Base-by-base conservation (phyloP, 1,284 basidiomycete species). In the Puccinia sorghi region DNA sequence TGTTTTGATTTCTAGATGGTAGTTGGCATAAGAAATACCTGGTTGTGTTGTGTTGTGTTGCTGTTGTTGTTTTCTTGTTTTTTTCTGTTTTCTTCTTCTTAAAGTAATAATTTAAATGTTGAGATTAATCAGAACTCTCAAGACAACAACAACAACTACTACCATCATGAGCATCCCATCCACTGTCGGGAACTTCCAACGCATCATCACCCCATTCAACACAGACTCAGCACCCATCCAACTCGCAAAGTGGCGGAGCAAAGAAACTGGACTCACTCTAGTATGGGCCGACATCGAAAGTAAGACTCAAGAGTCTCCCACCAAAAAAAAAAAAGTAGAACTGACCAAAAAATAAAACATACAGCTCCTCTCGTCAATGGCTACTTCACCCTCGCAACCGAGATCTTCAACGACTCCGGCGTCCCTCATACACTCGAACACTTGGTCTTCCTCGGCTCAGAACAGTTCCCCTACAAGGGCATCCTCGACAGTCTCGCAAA, bases 401-500 rank as follows among this genome's bases (percentile, higher is more conserved):
- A 79, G 93, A 92, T 95, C 83, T 95, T 96, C 85, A 88, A 96
- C 85, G 94, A 97, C 84, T 92, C 90, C 66, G 94, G 94, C 56
- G 91, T 93, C 82, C 94, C 94, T 0, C 94, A 97, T 84, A 97
- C 94, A 0, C 87, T 97, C 61, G 94, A 97, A 86, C 94, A 96
- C 84, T 86, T 97, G 74, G 90, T 97, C 25, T 98, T 98, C 84
- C 91, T 97, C 87, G 94, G 94, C 13, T 96, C 93, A 1, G 91
- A 96, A 84, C 90, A 91, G 82, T 57, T 83, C 82, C 54, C 96
- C 0, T 95, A 93, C 88, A 99, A 99, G 85, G 97, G 96, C 39
- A 92, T 98, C 67, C 90, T 99, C 75, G 97, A 99, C 86, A 91
- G 93, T 81, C 88, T 99, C n/a, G 97, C 97, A 11, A 99, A 97